Conservation (phyloP, 2,329 filamentous ascomycete species). For the Chaetomium sp. region DNA sequence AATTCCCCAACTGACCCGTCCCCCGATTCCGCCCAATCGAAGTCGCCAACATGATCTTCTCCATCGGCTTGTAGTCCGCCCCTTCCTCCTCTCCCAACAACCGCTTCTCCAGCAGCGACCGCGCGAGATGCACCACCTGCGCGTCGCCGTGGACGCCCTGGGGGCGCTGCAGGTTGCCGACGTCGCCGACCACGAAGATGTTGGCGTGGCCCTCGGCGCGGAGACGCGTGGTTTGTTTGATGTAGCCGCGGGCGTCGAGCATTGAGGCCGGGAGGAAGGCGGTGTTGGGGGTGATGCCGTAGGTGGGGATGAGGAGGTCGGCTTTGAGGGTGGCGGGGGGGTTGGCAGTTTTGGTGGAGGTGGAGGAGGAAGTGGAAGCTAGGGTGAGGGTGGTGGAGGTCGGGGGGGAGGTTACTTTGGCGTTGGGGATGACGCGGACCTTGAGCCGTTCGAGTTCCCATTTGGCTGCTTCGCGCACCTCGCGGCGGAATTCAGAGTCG, state of each 20-base stretch:
- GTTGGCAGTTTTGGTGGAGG: neutral
- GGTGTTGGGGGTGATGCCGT: slow-evolving; percentile 41
- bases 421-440: slow-evolving; percentile 36
- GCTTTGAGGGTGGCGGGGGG: slow-evolving; percentile 30
- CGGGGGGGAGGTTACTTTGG: slow-evolving; percentile 29
- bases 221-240: slow-evolving; percentile 22
- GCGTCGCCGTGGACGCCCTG: slow-evolving; percentile 19
- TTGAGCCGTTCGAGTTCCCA: slow-evolving; percentile 38
- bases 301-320: slow-evolving; percentile 43
- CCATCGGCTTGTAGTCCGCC: slow-evolving; percentile 17
- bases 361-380: slow-evolving; percentile 8
- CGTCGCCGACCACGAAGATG: slow-evolving; percentile 29
- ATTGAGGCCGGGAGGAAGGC: slow-evolving; percentile 23
- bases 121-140: slow-evolving; percentile 24
- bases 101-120: neutral
- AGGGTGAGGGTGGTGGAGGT: neutral
- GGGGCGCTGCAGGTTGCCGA: slow-evolving; percentile 23
- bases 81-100: neutral
- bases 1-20: slow-evolving; percentile 25
- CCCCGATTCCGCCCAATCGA: slow-evolving; percentile 24
- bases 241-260: slow-evolving; percentile 23
- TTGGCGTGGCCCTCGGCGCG: slow-evolving; percentile 26
- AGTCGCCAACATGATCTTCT: slow-evolving; percentile 17
- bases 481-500: slow-evolving; percentile 25
- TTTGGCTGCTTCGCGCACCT: slow-evolving; percentile 35